Evolutionary conservation across 768 basidiomycete species (phyloP).

Genomic region (Artomyces pyxidatus): DNA sequence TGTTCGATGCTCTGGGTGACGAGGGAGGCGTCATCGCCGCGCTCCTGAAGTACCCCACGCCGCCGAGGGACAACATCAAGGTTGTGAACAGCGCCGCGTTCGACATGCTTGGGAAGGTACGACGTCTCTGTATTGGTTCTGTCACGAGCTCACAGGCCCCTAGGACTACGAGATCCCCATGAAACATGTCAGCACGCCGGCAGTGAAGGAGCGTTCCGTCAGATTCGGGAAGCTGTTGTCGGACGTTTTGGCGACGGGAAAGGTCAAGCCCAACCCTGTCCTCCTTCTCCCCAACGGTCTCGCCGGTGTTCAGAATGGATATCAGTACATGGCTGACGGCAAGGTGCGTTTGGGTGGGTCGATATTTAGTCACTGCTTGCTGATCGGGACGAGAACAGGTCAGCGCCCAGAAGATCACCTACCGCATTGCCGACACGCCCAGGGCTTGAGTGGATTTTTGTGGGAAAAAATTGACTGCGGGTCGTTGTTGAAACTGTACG

Average conservation of each 20-base stretch:
- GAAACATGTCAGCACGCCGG: not conserved
- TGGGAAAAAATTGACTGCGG: no score
- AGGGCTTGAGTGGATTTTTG: no score
- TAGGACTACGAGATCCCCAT: not conserved
- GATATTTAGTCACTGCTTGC: not conserved
- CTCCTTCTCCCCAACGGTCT: not conserved
- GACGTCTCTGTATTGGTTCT: not conserved
- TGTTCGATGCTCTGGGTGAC: not conserved
- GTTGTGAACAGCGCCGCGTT: not conserved
- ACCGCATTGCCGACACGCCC: constrained; percentile 5
- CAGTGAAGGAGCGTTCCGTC: not conserved
- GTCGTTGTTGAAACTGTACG: no score
- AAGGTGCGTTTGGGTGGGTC: not conserved
- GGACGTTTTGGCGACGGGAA: not conserved
- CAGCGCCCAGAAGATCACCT: constrained; percentile 3
- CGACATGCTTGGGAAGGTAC: not conserved
- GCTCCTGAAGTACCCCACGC: not conserved
- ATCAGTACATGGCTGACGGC: not conserved
- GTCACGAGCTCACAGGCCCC: not conserved
- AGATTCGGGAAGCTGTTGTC: not conserved
- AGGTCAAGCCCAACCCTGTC: not conserved
- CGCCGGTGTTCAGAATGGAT: not conserved
- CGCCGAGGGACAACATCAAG: not conserved
- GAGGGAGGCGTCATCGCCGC: not conserved
- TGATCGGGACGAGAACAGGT: not conserved